phyloP scores from a whole-genome alignment of 139 green algal genomes.

The Chlorella sp. region DNA sequence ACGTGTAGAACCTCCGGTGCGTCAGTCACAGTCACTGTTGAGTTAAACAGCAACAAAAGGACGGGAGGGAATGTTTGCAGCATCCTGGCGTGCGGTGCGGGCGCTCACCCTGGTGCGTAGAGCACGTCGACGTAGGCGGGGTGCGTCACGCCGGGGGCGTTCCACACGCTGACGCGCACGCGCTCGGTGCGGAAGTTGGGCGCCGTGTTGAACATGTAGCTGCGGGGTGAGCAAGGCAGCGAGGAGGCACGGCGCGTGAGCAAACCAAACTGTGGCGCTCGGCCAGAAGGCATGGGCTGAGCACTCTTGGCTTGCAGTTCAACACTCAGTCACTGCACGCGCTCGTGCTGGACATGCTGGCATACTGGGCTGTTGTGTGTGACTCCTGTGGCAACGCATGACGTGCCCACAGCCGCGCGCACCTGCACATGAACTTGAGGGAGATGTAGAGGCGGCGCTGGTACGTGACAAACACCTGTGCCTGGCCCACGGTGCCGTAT shows the following conservation, averaged over 20 bases:
- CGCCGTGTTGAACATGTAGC: conserved; percentile 17
- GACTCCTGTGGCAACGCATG: background rate
- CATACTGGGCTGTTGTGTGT: too few relatives aligned
- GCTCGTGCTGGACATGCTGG: too few relatives aligned
- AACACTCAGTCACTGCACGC: too few relatives aligned
- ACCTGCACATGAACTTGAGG: conserved; percentile 6
- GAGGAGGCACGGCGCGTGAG: too few relatives aligned
- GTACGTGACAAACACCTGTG: conserved; percentile 10
- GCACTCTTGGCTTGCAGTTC: too few relatives aligned
- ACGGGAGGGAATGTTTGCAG: background rate
- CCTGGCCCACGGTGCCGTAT: background rate
- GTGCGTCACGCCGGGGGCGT: background rate
- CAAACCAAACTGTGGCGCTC: background rate
- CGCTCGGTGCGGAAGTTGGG: background rate
- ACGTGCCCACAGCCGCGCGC: background rate
- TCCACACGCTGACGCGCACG: conserved; percentile 5
- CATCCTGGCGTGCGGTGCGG: too few relatives aligned
- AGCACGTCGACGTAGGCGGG: conserved; percentile 18
- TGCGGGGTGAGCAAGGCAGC: background rate
- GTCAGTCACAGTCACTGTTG: background rate
- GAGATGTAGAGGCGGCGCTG: conserved; percentile 18
- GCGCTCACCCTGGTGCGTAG: conserved; percentile 6
- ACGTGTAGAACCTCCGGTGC: too few relatives aligned
- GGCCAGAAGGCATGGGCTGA: background rate
- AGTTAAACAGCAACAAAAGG: background rate